phyloP scores from a whole-genome alignment of 192 early-diverging fungal species.

The Podila horticola region DNA sequence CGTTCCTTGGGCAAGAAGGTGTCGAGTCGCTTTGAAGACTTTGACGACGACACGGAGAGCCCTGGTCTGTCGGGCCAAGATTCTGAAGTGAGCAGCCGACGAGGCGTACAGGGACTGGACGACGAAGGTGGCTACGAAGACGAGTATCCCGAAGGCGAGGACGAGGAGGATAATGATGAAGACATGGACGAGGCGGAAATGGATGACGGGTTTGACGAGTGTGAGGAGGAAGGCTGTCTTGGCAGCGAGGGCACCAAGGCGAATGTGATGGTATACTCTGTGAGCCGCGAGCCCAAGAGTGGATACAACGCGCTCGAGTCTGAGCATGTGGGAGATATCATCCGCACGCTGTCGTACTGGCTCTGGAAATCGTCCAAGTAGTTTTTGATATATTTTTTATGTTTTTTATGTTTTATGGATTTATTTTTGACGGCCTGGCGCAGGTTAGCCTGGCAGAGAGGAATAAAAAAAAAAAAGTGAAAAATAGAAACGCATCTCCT shows the following conservation, averaged over 20 bases:
- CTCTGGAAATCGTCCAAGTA: conserved; percentile 21
- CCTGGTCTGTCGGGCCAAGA: neutral
- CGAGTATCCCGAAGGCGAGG: conserved; percentile 4
- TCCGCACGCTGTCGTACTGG: conserved; percentile 47
- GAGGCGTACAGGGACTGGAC: neutral
- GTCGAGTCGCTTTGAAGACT: neutral
- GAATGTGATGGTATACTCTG: conserved; percentile 40
- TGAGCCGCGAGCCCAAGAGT: conserved; percentile 50
- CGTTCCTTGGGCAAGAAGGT: neutral
- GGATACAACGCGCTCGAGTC: conserved; percentile 44
- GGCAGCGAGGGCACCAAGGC: conserved; percentile 7
- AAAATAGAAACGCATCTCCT: no score
- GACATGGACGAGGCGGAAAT: neutral
- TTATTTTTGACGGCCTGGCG: neutral
- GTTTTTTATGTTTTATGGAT: neutral
- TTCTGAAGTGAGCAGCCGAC: neutral
- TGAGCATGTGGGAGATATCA: conserved; percentile 49
- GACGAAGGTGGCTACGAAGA: neutral
- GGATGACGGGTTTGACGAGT: neutral
- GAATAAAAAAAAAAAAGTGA: no score
- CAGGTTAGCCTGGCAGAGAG: neutral
- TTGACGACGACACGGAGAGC: neutral
- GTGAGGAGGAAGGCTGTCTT: neutral
- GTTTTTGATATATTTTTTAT: neutral
- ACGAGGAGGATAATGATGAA: neutral